A percentile compares a stretch with the other conserved stretches of the same genome.
phyloP scores from a whole-genome alignment of 345 rosid species.

The Clarkia xantiana region DNA sequence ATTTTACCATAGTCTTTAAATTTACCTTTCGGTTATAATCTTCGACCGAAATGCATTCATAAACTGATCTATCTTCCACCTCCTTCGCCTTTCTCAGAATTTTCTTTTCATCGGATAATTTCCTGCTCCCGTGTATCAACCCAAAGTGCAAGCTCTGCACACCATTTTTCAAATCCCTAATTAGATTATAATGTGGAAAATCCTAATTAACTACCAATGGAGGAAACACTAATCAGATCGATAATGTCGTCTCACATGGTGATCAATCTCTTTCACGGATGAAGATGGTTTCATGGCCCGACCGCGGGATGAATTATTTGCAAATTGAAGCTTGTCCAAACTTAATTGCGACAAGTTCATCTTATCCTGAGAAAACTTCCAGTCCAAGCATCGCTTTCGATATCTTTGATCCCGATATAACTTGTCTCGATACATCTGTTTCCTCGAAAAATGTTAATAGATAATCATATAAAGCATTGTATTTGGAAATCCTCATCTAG shows the following conservation, averaged over 20 bases:
- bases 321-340: conserved; percentile 1
- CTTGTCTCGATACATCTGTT: neutral
- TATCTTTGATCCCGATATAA: neutral
- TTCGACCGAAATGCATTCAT: neutral
- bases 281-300: neutral
- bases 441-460: neutral
- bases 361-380: neutral
- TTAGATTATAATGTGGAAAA: too few species aligned
- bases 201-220: too few species aligned
- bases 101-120: neutral
- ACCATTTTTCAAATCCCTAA: neutral
- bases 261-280: conserved; percentile 2
- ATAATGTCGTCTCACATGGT: neutral
- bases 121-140: conserved; percentile 4
- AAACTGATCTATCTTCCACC: neutral
- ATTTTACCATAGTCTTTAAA: neutral
- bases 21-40: neutral
- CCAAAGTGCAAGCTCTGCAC: conserved; percentile 1
- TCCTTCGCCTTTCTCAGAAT: conserved; percentile 4
- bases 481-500: too few species aligned
- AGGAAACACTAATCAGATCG: too few species aligned
- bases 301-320: neutral
- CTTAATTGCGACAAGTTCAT: neutral
- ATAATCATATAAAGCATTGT: too few species aligned
- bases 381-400: neutral